Conservation (phyloP, 169 alveolate genomes). For the Plasmodium cynomolgi region DNA sequence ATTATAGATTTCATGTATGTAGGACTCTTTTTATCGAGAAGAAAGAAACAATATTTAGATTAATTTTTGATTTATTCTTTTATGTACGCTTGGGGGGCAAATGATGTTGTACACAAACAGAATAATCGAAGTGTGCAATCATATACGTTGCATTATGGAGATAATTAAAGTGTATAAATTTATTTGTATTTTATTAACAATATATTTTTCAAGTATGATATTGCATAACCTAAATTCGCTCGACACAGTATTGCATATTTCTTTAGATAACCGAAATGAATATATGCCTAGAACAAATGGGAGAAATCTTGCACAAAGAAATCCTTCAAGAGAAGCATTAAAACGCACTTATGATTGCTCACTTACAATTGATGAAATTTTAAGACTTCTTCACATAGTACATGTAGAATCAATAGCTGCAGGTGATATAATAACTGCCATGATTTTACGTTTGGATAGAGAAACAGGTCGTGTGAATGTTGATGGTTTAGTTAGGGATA, state of each 20-base stretch:
- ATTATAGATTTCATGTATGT: not conserved
- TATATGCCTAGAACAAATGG: not conserved
- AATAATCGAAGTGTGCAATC: not conserved
- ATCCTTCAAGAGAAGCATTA: not conserved
- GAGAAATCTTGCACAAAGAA: not conserved
- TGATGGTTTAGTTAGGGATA: not conserved
- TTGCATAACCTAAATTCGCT: not conserved
- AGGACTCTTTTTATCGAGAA: not conserved
- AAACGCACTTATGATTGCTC: conserved; percentile 5
- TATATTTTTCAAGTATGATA: not conserved
- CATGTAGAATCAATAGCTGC: not conserved
- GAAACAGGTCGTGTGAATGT: not conserved
- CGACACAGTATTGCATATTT: not conserved
- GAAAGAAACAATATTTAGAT: not conserved
- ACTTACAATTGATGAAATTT: not conserved
- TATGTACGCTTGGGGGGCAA: not conserved
- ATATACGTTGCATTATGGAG: not conserved
- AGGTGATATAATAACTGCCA: not conserved
- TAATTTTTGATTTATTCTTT: not conserved
- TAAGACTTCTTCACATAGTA: not conserved
- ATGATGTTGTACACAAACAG: not conserved
- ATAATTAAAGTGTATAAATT: not conserved
- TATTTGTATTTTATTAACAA: not conserved
- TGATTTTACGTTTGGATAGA: not conserved
- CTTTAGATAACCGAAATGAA: not conserved